phyloP scores from a whole-genome alignment of 129 eudicot genomes.

The Tagetes erecta region DNA sequence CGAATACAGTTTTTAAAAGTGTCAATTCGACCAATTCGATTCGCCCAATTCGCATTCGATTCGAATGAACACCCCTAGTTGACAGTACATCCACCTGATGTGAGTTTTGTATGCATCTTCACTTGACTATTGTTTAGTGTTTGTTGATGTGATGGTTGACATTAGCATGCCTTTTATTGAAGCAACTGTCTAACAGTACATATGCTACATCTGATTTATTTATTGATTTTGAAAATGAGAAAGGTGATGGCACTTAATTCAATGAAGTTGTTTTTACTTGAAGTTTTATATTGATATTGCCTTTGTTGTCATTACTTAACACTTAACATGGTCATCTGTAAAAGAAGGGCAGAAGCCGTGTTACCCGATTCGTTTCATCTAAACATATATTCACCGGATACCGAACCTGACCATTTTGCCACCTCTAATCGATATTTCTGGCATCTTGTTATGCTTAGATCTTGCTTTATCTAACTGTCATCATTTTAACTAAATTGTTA shows the following conservation, averaged over 20 bases:
- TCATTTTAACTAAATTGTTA: slow-evolving; percentile 2
- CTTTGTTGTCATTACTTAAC: neutral
- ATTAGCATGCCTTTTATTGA: slow-evolving; percentile 1
- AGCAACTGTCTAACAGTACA: no score
- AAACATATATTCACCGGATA: neutral
- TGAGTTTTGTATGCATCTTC: slow-evolving; percentile 21
- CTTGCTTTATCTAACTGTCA: neutral
- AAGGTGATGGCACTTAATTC: neutral
- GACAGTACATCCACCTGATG: slow-evolving; percentile 86
- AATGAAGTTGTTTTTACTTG: neutral
- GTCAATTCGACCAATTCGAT: no score
- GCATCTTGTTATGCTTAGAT: neutral
- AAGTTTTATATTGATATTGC: neutral
- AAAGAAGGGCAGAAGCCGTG: neutral
- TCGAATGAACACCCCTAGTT: no score
- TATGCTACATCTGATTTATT: no score
- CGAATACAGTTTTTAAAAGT: no score
- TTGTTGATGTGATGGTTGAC: neutral
- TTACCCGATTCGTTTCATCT: neutral
- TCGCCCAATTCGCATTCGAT: no score
- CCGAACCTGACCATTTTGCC: neutral
- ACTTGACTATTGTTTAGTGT: neutral
- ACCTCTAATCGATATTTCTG: neutral
- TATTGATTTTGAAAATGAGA: no score
- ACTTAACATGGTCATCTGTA: neutral